Base-by-base conservation (phyloP, 306 rosid genomes). In the Luffa aegyptiaca region DNA sequence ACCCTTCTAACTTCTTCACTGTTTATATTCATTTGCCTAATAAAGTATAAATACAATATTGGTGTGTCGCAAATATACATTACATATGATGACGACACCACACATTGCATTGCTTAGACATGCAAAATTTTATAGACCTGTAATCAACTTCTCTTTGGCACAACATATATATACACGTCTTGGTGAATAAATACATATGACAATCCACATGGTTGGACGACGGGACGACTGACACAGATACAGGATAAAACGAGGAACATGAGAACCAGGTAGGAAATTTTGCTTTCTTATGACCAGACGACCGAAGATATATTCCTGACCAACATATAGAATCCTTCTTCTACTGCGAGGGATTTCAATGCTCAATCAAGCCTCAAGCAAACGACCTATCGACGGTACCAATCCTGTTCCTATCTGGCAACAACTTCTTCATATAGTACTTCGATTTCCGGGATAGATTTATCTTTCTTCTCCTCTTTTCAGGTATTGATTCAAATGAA, bases 371-470 rank as follows among this genome's bases (percentile, higher is more conserved):
- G 65, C 84, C 68, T 87, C 87, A 68, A 68, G 73, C 85, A 71
- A 79, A 64, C 70, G 82, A 76, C 57, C 82, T 85, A 76, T 86
- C 87, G 65, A 91, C 83, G 16, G 1, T 68, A 26, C 86, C 82
- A 55, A 90, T 94, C 80, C 97, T 93, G 48, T 94, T 88, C 53
- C 84, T 82, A 77, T 91, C 89, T 33, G 98, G 99, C 80, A 85
- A 77, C 73, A 95, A 90, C 82, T 86, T 88, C 91, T 95, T 95
- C 88, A 83, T 91, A 75, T 93, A 95, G 70, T 93, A 95, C 93
- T 95, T 95, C 2, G 99, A 93, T 18, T 88, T 93, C 17, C 99
- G 96, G 61, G 99, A 95, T 35, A 91, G 90, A 80, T 93, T 90
- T 79, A 95, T 91, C 83, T 44, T 90, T 77, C 57, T 76, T 82